Conservation (phyloP, 129 eudicot species). For the Flaveria bidentis region DNA sequence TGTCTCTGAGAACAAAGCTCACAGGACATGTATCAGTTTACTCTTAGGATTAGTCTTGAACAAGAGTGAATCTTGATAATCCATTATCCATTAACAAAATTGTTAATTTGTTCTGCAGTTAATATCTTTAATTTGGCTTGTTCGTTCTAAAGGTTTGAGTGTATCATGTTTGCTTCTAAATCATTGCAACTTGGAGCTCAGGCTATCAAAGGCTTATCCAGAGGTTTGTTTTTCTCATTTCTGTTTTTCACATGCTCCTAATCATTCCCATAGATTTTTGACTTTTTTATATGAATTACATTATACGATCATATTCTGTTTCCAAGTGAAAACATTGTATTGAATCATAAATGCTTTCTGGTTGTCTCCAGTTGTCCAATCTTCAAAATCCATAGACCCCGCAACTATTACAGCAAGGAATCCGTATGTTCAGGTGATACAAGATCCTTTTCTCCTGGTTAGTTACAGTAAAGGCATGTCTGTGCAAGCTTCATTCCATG, state of each 20-base stretch:
- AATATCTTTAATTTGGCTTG: neutral
- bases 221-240: constrained; percentile 12
- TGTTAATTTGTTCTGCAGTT: constrained; percentile 14
- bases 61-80: neutral
- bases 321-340: neutral
- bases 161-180: constrained; percentile 23
- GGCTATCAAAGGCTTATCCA: constrained; percentile 16
- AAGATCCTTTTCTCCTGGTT: constrained; percentile 8
- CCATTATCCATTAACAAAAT: neutral
- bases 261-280: neutral
- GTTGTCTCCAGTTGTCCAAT: constrained; percentile 14
- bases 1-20: constrained; percentile 4
- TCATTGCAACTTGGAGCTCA: constrained; percentile 27
- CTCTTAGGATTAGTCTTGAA: neutral
- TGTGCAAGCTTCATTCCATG: neutral
- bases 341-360: neutral
- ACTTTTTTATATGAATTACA: neutral
- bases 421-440: constrained; percentile 26
- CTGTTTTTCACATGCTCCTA: neutral
- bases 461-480: neutral
- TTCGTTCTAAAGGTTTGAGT: constrained; percentile 2
- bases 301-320: no score
- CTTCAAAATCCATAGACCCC: constrained; percentile 36
- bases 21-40: neutral
- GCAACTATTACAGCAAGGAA: constrained; percentile 30